Conservation (phyloP, 2,329 filamentous ascomycete species). For the Alternaria incomplexa region DNA sequence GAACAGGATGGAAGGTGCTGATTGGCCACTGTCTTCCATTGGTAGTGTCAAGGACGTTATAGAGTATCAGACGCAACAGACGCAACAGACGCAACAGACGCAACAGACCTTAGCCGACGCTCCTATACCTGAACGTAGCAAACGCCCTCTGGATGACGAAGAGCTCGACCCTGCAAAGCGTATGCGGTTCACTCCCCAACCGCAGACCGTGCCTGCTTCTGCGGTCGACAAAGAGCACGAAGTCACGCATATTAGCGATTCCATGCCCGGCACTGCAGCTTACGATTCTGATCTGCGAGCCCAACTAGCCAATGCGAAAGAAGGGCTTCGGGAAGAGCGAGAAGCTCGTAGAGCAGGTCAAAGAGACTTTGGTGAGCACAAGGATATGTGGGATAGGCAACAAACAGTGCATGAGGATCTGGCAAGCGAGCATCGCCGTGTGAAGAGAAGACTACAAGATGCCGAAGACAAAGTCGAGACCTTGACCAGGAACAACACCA, state of each 20-base stretch:
- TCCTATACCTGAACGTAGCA: conserved; percentile 26
- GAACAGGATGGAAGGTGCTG: conserved; percentile 5
- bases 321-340: conserved; percentile 12
- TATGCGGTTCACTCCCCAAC: conserved; percentile 43
- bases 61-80: conserved; percentile 36
- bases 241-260: conserved; percentile 52
- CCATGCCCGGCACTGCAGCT: conserved; percentile 40
- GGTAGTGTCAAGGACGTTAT: conserved; percentile 40
- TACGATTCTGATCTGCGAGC: conserved; percentile 14
- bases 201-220: conserved; percentile 9
- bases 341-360: conserved; percentile 15
- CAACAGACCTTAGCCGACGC: conserved; percentile 18
- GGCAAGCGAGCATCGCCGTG: conserved; percentile 19
- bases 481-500: conserved; percentile 18
- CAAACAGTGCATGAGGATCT: conserved; percentile 37
- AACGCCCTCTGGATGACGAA: conserved; percentile 39
- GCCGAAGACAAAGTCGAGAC: conserved; percentile 23
- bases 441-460: conserved; percentile 25
- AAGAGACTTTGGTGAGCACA: conserved; percentile 21
- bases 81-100: conserved; percentile 34
- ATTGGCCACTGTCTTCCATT: conserved; percentile 41
- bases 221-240: conserved; percentile 27
- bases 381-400: conserved; percentile 29
- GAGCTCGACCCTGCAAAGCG: conserved; percentile 39
- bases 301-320: conserved; percentile 10